Evolutionary conservation across 2,329 filamentous ascomycete species (phyloP).

Genomic region (Trichoderma atrobrunneum): DNA sequence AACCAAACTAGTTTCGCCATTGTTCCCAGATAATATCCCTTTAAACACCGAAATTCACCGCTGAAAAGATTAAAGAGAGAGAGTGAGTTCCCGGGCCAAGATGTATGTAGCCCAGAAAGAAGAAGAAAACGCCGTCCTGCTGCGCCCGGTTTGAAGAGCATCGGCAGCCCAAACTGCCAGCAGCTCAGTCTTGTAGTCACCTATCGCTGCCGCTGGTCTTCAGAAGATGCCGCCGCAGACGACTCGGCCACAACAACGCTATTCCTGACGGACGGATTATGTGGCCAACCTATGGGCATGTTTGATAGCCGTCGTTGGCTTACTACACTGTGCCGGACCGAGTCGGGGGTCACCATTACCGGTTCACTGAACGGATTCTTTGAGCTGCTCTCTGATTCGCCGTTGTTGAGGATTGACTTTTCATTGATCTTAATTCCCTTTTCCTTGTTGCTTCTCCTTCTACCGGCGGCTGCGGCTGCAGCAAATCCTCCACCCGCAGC

Average conservation of each 20-base stretch:
- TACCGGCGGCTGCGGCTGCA: constrained; percentile 22
- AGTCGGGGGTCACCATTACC: constrained; percentile 22
- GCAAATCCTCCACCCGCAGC: constrained; percentile 26
- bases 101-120: not conserved
- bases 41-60: not conserved
- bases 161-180: not conserved
- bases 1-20: not conserved
- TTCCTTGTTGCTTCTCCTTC: constrained; percentile 19
- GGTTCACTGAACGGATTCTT: constrained; percentile 20
- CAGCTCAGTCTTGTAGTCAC: not conserved
- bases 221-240: constrained; percentile 3
- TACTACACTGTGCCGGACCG: constrained; percentile 22
- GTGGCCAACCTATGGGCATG: constrained; percentile 40
- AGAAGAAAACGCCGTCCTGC: not conserved
- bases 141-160: not conserved
- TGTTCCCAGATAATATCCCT: not conserved
- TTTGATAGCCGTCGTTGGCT: constrained; percentile 32
- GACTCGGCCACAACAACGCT: constrained; percentile 21
- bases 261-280: constrained; percentile 31
- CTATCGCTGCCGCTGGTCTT: not conserved
- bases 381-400: constrained; percentile 22
- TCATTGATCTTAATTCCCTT: constrained; percentile 22
- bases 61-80: not conserved
- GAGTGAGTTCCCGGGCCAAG: not conserved
- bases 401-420: constrained; percentile 21